Conservation (phyloP, 2,329 filamentous ascomycete species). For the Xylaria hypoxylon region DNA sequence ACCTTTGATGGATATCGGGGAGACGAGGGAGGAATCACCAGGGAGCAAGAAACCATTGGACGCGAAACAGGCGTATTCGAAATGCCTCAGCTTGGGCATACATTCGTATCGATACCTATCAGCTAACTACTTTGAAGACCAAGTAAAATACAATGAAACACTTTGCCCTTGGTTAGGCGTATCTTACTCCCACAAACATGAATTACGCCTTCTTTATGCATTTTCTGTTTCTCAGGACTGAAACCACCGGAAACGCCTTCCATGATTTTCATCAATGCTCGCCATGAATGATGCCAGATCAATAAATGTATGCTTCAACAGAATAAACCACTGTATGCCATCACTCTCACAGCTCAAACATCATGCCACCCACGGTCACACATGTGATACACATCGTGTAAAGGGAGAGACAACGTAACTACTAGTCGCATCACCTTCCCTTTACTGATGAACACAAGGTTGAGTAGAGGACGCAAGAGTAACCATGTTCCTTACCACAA, state of each 20-base stretch:
- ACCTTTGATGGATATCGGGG: background rate
- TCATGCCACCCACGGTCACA: conserved; percentile 6
- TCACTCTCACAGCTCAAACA: conserved; percentile 3
- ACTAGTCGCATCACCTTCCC: background rate
- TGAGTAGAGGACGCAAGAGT: background rate
- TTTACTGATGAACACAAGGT: conserved; percentile 9
- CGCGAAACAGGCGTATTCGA: background rate
- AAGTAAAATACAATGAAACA: conserved; percentile 27
- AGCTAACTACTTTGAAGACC: conserved; percentile 22
- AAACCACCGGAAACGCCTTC: conserved; percentile 35
- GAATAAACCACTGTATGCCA: conserved; percentile 21
- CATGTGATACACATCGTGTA: conserved; percentile 19
- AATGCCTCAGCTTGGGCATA: conserved; percentile 5
- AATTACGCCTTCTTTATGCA: conserved; percentile 38
- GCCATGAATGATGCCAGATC: conserved; percentile 35
- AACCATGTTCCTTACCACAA: conserved; percentile 21
- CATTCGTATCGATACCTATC: conserved; percentile 14
- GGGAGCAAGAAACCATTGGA: background rate
- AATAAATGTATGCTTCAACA: conserved; percentile 34
- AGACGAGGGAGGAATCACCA: background rate
- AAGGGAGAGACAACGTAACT: conserved; percentile 1
- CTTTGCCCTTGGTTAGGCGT: background rate
- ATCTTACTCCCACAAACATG: conserved; percentile 33
- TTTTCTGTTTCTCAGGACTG: conserved; percentile 27
- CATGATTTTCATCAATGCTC: conserved; percentile 37